Conservation (phyloP, 306 rosid genomes). For the Lotus japonicus region DNA sequence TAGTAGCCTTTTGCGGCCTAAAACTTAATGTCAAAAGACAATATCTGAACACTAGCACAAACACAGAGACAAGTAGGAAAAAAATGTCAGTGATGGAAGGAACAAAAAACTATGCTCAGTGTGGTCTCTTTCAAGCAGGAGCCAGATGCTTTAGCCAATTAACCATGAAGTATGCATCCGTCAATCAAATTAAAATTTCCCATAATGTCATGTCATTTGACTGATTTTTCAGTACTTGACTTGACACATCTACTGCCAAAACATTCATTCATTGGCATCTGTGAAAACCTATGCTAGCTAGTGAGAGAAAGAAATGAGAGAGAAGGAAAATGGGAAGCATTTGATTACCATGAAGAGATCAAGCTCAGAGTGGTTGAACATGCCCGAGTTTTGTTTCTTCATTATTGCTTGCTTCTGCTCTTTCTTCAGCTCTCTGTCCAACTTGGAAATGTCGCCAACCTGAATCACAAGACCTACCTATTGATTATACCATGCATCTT, state of each 20-base stretch:
- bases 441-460: conserved; percentile 48
- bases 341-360: conserved; percentile 77
- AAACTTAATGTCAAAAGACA: conserved; percentile 22
- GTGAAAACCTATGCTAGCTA: neutral
- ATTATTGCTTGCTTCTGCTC: conserved; percentile 32
- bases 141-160: conserved; percentile 21
- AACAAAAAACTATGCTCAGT: conserved; percentile 40
- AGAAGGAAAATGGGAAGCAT: too few species aligned
- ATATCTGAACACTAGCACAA: conserved; percentile 7
- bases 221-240: conserved; percentile 19
- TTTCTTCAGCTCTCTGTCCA: conserved; percentile 32
- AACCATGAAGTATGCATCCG: conserved; percentile 26
- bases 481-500: neutral
- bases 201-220: conserved; percentile 21
- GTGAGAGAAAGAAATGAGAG: neutral
- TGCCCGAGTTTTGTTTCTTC: conserved; percentile 31
- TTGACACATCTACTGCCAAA: conserved; percentile 3
- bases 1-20: conserved; percentile 13
- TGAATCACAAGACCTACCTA: conserved; percentile 4
- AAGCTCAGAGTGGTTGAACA: conserved; percentile 53
- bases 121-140: conserved; percentile 27
- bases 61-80: conserved; percentile 24
- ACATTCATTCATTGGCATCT: conserved; percentile 9
- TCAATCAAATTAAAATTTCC: conserved; percentile 16
- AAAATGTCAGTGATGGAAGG: conserved; percentile 31